phyloP scores from a whole-genome alignment of 2,329 filamentous ascomycete species.

The Trichoderma endophyticum region DNA sequence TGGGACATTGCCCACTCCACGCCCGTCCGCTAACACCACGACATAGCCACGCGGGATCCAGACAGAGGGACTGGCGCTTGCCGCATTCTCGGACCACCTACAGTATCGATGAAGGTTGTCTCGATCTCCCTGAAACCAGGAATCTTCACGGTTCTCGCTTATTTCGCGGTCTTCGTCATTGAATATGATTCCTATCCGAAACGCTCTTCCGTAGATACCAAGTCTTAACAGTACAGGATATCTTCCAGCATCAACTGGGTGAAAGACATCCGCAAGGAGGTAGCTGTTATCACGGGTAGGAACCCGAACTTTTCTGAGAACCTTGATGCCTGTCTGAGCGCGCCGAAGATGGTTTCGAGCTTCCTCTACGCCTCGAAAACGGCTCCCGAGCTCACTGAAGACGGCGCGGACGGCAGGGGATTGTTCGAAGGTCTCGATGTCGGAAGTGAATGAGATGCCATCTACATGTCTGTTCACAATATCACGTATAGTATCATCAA shows the following conservation, averaged over 20 bases:
- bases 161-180: not conserved
- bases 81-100: not conserved
- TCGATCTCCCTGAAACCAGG: not conserved
- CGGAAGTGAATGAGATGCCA: not conserved
- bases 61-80: not conserved
- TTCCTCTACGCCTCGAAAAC: not conserved
- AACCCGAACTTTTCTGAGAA: not conserved
- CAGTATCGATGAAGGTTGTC: not conserved
- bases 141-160: not conserved
- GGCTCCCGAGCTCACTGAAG: not conserved
- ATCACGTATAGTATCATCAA: not conserved
- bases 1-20: not conserved
- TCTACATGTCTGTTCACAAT: not conserved
- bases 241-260: not conserved
- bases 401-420: not conserved
- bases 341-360: not conserved
- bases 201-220: not conserved
- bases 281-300: not conserved
- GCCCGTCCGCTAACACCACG: not conserved
- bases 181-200: not conserved
- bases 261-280: not conserved
- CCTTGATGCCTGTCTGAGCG: not conserved
- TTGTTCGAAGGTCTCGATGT: not conserved
- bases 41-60: not conserved
- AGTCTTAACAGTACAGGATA: not conserved